A percentile compares a stretch with the other conserved stretches of the same genome.
Conservation (phyloP, 2,329 filamentous ascomycete genomes). For the Trichophyton equinum region DNA sequence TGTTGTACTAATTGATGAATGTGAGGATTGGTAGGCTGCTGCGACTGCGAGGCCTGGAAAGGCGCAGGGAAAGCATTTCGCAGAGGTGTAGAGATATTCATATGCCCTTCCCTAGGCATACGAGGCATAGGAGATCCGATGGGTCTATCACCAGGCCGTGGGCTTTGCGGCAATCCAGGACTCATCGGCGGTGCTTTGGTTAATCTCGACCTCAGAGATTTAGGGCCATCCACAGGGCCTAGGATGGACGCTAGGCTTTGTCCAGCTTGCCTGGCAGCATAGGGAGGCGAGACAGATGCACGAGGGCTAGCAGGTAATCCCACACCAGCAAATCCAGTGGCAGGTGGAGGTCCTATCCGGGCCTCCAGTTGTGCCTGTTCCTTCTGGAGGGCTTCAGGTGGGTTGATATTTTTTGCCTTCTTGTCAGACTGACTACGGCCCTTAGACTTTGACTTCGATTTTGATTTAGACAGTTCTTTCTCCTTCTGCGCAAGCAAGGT, state of each 20-base stretch:
- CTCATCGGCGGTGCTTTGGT: constrained; percentile 41
- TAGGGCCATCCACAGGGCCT: constrained; percentile 14
- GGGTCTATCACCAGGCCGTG: constrained; percentile 48
- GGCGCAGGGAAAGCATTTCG: constrained; percentile 50
- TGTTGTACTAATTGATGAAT: neutral
- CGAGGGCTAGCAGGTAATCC: constrained; percentile 11
- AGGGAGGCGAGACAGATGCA: constrained; percentile 19
- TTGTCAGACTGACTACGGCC: constrained; percentile 59
- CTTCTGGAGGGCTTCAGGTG: constrained; percentile 24
- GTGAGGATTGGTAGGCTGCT: constrained; percentile 34
- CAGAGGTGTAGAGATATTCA: constrained; percentile 49
- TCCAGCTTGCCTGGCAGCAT: constrained; percentile 13
- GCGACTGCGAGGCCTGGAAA: constrained; percentile 54
- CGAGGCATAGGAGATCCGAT: constrained; percentile 48
- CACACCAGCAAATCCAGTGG: constrained; percentile 25
- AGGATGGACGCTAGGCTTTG: constrained; percentile 24
- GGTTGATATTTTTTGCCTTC: constrained; percentile 45
- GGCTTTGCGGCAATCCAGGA: constrained; percentile 52
- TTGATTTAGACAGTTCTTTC: constrained; percentile 40
- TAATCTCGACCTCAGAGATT: constrained; percentile 16
- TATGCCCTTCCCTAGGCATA: constrained; percentile 39
- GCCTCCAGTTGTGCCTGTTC: constrained; percentile 14
- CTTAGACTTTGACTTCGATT: neutral
- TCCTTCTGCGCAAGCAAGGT: constrained; percentile 49
- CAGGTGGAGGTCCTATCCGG: neutral